phyloP scores from a whole-genome alignment of 441 rosid genomes.

The Jatropha multifida region DNA sequence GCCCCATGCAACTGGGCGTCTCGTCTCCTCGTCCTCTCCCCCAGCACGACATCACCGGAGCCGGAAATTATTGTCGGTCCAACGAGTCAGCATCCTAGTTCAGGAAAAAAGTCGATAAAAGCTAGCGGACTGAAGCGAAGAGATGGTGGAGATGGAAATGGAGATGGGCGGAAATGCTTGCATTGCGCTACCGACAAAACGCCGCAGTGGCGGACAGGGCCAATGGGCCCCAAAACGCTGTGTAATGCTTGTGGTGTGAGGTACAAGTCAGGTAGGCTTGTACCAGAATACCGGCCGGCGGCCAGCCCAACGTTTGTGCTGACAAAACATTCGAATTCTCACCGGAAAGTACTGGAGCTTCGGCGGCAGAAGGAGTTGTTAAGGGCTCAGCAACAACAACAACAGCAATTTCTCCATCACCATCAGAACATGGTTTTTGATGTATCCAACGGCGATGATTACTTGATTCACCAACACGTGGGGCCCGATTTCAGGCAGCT shows the following conservation, averaged over 20 bases:
- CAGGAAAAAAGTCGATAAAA: constrained; percentile 33
- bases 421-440: constrained; percentile 55
- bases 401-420: constrained; percentile 46
- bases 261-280: constrained; percentile 83
- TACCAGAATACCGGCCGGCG: constrained; percentile 90
- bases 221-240: constrained; percentile 88
- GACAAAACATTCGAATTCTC: constrained; percentile 85
- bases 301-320: constrained; percentile 83
- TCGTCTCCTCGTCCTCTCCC: constrained; percentile 58
- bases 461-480: constrained; percentile 64
- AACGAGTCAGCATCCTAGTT: constrained; percentile 19
- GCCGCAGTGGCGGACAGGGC: constrained; percentile 97
- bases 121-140: constrained; percentile 31
- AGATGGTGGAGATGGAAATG: constrained; percentile 23
- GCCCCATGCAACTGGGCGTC: constrained; percentile 86
- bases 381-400: constrained; percentile 48
- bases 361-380: constrained; percentile 72
- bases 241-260: constrained; percentile 93
- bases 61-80: constrained; percentile 21
- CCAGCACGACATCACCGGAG: constrained; percentile 38
- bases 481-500: constrained; percentile 70
- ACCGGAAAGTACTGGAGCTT: constrained; percentile 89
- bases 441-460: constrained; percentile 65
- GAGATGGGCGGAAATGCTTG: constrained; percentile 58
- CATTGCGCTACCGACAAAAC: constrained; percentile 94